Conservation (phyloP, 805 yeast genomes). For the Komagataella kurtzmanii region DNA sequence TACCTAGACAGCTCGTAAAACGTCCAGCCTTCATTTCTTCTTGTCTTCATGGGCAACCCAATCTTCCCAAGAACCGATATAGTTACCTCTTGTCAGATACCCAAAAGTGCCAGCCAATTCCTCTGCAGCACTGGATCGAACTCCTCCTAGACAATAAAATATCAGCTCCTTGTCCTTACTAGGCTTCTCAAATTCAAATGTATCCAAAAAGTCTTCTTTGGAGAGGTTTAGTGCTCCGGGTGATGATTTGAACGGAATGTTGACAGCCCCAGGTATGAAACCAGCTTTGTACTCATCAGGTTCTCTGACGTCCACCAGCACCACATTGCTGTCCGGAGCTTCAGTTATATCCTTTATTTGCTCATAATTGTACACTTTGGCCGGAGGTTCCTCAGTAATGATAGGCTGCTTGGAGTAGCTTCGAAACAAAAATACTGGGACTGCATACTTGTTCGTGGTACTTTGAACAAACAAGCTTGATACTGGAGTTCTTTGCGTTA, state of each 20-base stretch:
- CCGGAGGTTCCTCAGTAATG: slow-evolving; percentile 16
- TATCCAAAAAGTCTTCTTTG: slow-evolving; percentile 66
- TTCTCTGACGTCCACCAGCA: slow-evolving; percentile 85
- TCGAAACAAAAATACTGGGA: neutral
- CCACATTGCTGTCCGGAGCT: slow-evolving; percentile 29
- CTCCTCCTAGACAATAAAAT: slow-evolving; percentile 89
- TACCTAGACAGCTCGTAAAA: neutral
- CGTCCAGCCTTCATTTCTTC: neutral
- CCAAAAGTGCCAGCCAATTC: slow-evolving; percentile 88
- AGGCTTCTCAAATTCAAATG: slow-evolving; percentile 79
- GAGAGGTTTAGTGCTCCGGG: slow-evolving; percentile 85
- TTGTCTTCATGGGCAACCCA: slow-evolving; percentile 32
- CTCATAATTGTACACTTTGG: slow-evolving; percentile 15
- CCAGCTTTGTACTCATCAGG: slow-evolving; percentile 67
- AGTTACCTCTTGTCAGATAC: slow-evolving; percentile 71
- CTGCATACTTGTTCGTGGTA: neutral
- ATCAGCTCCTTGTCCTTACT: slow-evolving; percentile 53
- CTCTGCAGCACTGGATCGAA: slow-evolving; percentile 82
- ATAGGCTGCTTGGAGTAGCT: slow-evolving; percentile 9
- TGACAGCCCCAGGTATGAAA: slow-evolving; percentile 72
- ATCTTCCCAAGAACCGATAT: slow-evolving; percentile 77
- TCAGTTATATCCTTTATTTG: slow-evolving; percentile 25
- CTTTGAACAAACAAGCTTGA: neutral
- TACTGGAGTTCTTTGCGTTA: neutral
- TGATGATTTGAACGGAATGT: slow-evolving; percentile 78